Percentiles rank a stretch among this genome's conserved stretches.
phyloP scores from a whole-genome alignment of 2,329 filamentous ascomycete species.

The Alternaria infectoria region DNA sequence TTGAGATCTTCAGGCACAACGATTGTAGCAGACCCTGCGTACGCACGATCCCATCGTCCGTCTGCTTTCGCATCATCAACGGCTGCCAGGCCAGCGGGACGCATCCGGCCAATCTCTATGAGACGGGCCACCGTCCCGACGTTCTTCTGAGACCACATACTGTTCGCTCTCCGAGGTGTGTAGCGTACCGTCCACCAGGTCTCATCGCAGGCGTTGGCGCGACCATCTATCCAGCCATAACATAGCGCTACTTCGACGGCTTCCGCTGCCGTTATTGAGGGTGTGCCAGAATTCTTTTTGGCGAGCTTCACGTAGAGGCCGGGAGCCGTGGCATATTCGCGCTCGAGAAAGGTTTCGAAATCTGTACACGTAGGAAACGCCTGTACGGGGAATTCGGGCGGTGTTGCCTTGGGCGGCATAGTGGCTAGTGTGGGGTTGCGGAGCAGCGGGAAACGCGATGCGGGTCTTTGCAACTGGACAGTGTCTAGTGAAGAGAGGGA shows the following conservation, averaged over 20 bases:
- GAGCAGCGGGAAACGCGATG: neutral
- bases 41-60: slow-evolving; percentile 65
- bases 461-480: neutral
- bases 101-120: slow-evolving; percentile 57
- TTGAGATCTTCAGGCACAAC: slow-evolving; percentile 59
- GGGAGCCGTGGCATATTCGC: slow-evolving; percentile 39
- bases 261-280: slow-evolving; percentile 55
- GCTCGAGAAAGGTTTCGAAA: slow-evolving; percentile 40
- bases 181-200: slow-evolving; percentile 62
- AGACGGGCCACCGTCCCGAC: slow-evolving; percentile 59
- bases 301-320: slow-evolving; percentile 59
- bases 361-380: slow-evolving; percentile 11
- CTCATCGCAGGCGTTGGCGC: slow-evolving; percentile 55
- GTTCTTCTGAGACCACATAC: slow-evolving; percentile 67
- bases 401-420: slow-evolving; percentile 9
- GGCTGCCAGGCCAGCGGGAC: slow-evolving; percentile 55
- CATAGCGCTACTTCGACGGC: slow-evolving; percentile 65
- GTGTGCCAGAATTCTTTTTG: slow-evolving; percentile 55
- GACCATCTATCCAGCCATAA: slow-evolving; percentile 69
- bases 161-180: slow-evolving; percentile 62
- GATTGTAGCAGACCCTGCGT: slow-evolving; percentile 58
- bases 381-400: slow-evolving; percentile 11
- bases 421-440: neutral
- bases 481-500: neutral
- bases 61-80: slow-evolving; percentile 63